Percentiles rank a stretch among this genome's conserved stretches.
Evolutionary conservation across 2,329 filamentous ascomycete species (phyloP).

Genomic region (Cladophialophora exuberans): DNA sequence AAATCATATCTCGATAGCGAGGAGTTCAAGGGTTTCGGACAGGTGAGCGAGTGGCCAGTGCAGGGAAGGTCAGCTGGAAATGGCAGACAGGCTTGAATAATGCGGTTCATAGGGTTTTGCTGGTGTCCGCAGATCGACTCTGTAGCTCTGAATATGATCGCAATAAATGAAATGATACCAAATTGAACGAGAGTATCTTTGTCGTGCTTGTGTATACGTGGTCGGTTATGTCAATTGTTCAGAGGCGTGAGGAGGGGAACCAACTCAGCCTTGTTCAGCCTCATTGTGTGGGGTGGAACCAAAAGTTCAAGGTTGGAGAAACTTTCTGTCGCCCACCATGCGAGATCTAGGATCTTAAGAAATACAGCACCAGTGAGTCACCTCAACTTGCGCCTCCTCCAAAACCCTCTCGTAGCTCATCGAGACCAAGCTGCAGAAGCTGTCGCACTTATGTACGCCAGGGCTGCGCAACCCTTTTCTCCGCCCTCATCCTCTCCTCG

Average conservation of each 20-base stretch:
- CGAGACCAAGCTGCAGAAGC: background rate
- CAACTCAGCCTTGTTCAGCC: background rate
- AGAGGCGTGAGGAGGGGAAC: background rate
- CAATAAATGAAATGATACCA: too few relatives aligned
- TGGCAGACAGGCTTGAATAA: too few relatives aligned
- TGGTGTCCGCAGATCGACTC: too few relatives aligned
- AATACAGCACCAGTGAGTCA: too few relatives aligned
- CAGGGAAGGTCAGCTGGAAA: background rate
- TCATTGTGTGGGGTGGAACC: constrained; percentile 3
- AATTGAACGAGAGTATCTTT: too few relatives aligned
- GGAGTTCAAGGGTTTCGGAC: constrained; percentile 18
- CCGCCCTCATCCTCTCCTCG: background rate
- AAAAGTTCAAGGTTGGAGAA: constrained; percentile 10
- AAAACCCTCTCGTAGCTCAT: background rate
- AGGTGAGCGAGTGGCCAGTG: background rate
- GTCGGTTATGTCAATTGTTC: constrained; percentile 3
- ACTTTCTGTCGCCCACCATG: constrained; percentile 24
- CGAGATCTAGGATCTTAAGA: too few relatives aligned
- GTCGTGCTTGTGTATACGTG: too few relatives aligned
- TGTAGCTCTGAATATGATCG: too few relatives aligned
- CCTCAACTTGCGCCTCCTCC: too few relatives aligned
- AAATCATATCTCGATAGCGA: background rate
- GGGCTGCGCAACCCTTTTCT: background rate
- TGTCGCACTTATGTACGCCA: constrained; percentile 15
- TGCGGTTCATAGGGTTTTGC: too few relatives aligned